phyloP scores from a whole-genome alignment of 257 asterid species.

The Solanum tarapatanum region DNA sequence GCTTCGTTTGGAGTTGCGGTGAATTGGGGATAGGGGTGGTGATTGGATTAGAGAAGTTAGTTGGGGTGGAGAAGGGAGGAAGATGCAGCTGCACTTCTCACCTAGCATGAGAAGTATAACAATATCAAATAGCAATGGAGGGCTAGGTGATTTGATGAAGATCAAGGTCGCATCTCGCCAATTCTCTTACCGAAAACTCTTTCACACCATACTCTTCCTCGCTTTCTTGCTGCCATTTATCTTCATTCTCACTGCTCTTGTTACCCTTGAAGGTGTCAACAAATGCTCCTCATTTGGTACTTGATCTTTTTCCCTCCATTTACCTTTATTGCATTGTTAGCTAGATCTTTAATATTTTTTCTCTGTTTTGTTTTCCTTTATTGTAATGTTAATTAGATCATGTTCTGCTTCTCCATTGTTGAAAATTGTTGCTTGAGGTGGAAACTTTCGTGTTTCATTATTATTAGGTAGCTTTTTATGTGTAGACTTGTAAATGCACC shows the following conservation, averaged over 20 bases:
- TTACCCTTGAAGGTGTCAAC: constrained; percentile 98
- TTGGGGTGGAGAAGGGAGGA: constrained; percentile 32
- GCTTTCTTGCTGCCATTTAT: constrained; percentile 90
- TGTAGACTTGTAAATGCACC: neutral
- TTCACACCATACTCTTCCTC: constrained; percentile 65
- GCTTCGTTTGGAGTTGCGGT: constrained; percentile 8
- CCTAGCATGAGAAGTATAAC: constrained; percentile 99
- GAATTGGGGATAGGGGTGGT: neutral
- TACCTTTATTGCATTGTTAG: neutral
- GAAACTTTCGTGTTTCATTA: neutral
- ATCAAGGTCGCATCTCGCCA: constrained; percentile 90
- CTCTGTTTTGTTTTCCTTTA: neutral
- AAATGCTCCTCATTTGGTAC: constrained; percentile 93
- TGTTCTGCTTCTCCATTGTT: neutral
- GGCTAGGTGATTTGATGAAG: constrained; percentile 80
- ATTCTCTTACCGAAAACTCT: constrained; percentile 71
- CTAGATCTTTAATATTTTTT: neutral
- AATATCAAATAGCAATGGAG: constrained; percentile 60
- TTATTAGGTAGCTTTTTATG: neutral
- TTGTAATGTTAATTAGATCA: neutral
- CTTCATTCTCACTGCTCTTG: constrained; percentile 85
- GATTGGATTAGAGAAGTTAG: neutral
- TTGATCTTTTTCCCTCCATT: neutral
- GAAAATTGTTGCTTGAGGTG: neutral
- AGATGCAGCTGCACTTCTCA: constrained; percentile 99